Evolutionary conservation across 805 yeast genomes (phyloP), one percentile per base, ranked within the genome.

Genomic region (Ogataea degrootiae): DNA sequence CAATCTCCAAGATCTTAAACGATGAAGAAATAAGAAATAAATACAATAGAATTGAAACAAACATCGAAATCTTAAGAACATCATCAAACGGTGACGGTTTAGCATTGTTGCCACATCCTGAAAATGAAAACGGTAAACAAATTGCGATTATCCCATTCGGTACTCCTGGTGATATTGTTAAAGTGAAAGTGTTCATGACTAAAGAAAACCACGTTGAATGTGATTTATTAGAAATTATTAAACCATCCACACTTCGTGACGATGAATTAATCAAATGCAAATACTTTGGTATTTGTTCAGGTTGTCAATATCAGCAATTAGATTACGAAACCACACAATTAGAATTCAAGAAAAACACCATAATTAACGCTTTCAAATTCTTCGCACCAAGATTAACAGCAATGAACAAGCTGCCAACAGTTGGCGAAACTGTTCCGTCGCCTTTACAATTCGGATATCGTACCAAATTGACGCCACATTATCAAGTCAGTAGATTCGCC

Each of bases 391-490:
- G 67, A 2, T 69, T 85, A 44, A 56, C 71, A 1, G 55, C 63
- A 2, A 54, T 62, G 12, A 69, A 67, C 0, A 61, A 69, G 40
- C 62, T 87, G 17, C 97, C 97, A 0, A 70, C 57, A 8, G 71
- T 92, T 34, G 76, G 76, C 2, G 67, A 72, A 1, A 67, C 72
- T 6, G 56, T 65, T 31, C 56, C 62, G n/a, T 87, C 96, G 11
- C 99, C 99, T 4, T 68, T 80, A 47, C 75, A 83, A 55, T 86
- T 75, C 62, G 73, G 75, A 35, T 94, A 94, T 67, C 75, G 99
- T 62, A 94, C 99, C 0, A 94, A 94, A 62, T 75, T 94, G 38
- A 94, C 99, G 0, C 99, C 99, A 5, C 99, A 94, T 69, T 94
- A 91, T 67, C 90, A 86, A 59, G 69, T 87, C 36, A 94, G 95